Conservation (phyloP, 176 grass and related monocot genomes). For the Oryza rufipogon region DNA sequence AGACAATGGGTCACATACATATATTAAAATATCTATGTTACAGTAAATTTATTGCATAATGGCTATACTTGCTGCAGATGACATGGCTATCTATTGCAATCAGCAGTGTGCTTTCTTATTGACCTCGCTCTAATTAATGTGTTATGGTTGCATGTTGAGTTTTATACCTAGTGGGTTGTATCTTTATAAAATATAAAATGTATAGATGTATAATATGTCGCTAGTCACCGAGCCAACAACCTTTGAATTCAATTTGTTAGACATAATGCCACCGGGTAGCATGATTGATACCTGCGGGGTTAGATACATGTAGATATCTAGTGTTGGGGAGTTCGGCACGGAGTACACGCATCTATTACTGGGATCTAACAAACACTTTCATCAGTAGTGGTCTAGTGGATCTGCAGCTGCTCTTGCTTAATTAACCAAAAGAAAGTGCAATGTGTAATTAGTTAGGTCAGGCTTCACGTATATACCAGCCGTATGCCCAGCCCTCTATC, state of each 20-base stretch:
- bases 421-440: not conserved
- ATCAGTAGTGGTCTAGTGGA: not conserved
- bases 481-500: not conserved
- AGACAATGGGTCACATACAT: too few relatives aligned
- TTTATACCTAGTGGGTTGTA: too few relatives aligned
- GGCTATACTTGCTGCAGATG: too few relatives aligned
- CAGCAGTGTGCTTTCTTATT: too few relatives aligned
- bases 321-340: not conserved
- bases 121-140: too few relatives aligned
- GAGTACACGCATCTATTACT: not conserved
- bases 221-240: not conserved
- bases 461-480: not conserved
- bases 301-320: not conserved
- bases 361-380: not conserved
- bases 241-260: not conserved
- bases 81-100: too few relatives aligned
- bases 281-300: not conserved
- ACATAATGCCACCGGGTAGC: not conserved
- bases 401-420: not conserved
- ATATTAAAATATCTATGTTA: too few relatives aligned
- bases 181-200: too few relatives aligned
- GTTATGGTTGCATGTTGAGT: too few relatives aligned
- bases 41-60: too few relatives aligned
- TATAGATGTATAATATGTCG: too few relatives aligned
- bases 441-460: not conserved